Conservation (phyloP, 305 asterid genomes). For the Fraxinus latifolia region DNA sequence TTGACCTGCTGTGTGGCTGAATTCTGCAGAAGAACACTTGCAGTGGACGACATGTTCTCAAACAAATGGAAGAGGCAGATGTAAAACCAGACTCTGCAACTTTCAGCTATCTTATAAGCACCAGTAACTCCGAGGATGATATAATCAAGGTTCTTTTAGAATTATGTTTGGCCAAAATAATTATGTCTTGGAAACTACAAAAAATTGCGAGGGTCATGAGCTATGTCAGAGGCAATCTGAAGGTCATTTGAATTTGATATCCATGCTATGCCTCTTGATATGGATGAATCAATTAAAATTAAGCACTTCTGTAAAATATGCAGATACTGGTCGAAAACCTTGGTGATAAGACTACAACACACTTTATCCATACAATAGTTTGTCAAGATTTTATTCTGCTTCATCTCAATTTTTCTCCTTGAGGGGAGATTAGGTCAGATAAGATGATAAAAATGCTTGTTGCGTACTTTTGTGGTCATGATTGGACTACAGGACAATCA, state of each 20-base stretch:
- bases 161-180: constrained; percentile 17
- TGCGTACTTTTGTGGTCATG: neutral
- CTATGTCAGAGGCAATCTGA: neutral
- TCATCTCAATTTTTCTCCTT: constrained; percentile 10
- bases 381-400: constrained; percentile 3
- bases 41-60: constrained; percentile 59
- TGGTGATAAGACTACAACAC: neutral
- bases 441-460: neutral
- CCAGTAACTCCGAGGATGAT: constrained; percentile 60
- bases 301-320: neutral
- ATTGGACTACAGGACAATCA: neutral
- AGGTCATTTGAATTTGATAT: neutral
- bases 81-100: constrained; percentile 77
- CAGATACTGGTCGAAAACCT: neutral
- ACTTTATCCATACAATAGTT: neutral
- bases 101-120: constrained; percentile 69
- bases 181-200: neutral
- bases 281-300: neutral
- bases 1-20: constrained; percentile 30
- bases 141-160: constrained; percentile 55
- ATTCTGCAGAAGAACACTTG: constrained; percentile 59
- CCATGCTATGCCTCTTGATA: neutral
- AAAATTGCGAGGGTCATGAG: neutral
- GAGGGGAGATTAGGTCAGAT: constrained; percentile 11
- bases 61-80: constrained; percentile 74